Base-by-base conservation (phyloP, 1,284 basidiomycete species). In the Amylostereum chailletii region DNA sequence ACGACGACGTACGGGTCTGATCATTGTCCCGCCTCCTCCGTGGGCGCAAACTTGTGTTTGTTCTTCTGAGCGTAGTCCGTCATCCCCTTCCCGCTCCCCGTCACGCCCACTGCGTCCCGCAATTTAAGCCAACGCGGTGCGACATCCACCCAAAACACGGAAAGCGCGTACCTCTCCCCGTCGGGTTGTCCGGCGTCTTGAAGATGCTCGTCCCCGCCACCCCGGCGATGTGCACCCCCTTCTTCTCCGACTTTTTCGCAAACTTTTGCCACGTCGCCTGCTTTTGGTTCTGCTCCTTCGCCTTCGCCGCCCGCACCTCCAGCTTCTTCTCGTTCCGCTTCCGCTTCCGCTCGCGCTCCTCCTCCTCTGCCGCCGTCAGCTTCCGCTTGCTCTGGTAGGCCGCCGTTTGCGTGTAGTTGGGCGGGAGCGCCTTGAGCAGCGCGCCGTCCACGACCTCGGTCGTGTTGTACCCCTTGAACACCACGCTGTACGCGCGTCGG, bases 201-300 rank as follows among this genome's bases (percentile, higher is more conserved):
- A 98, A 98, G 58, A 97, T 95, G 59, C 90, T 93, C 60, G 86
- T 91, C 39, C 93, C 93, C 48, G 89, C 72, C 30, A 92, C 77
- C 53, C 90, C 91, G 52, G 82, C 90, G 58, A 89, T 90, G 68
- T 85, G 86, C 36, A 94, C 85, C 5, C 94, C 94, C 71, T 98
- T 98, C 78, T 91, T 94, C 64, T 90, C 86, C 34, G 88, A 85
- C 72, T 96, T 97, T 71, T 94, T 95, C 8, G 94, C 90, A 74
- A 99, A 99, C 71, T 92, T 94, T 70, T 97, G 91, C 95, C 95
- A 99, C 26, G 85, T 86, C 55, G 80, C 81, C 72, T 97, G 91
- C 71, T 95, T 95, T 52, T 79, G 77, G 46, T 76, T 78, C 67
- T 94, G 91, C 62, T 95, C 93, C 64, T 92, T 90, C 6, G 92